Conservation (phyloP, 2,329 filamentous ascomycete genomes). For the Catunica adiposa region DNA sequence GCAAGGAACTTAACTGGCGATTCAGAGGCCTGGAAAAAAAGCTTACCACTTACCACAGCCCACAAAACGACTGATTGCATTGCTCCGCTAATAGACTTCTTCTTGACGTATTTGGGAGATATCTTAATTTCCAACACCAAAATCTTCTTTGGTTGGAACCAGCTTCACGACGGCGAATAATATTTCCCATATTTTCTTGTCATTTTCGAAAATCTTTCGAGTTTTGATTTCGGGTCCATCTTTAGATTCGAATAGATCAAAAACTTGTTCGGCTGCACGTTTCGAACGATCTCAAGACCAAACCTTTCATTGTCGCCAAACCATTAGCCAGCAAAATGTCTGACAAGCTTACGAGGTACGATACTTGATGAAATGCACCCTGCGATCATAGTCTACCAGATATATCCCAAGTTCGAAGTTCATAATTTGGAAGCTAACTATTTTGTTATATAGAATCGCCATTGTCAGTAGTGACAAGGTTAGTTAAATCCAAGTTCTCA, state of each 20-base stretch:
- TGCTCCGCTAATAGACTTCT: neutral
- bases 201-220: neutral
- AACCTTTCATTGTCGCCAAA: neutral
- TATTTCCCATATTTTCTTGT: neutral
- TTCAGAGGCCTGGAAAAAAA: conserved; percentile 26
- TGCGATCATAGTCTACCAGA: too few species aligned
- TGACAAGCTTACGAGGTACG: conserved; percentile 88
- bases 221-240: neutral
- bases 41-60: conserved; percentile 26
- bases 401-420: too few species aligned
- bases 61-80: conserved; percentile 8
- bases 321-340: conserved; percentile 42
- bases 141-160: neutral
- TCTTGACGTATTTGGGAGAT: neutral
- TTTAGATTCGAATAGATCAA: neutral
- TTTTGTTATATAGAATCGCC: conserved; percentile 54
- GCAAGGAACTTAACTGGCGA: conserved; percentile 20
- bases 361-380: conserved; percentile 10
- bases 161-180: neutral
- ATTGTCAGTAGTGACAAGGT: conserved; percentile 99
- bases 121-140: conserved; percentile 1
- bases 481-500: conserved; percentile 20
- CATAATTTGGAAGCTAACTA: conserved; percentile 2
- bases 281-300: neutral
- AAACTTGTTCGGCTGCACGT: too few species aligned